Evolutionary conservation across 441 rosid species (phyloP).

Genomic region (Syzygium malaccense): DNA sequence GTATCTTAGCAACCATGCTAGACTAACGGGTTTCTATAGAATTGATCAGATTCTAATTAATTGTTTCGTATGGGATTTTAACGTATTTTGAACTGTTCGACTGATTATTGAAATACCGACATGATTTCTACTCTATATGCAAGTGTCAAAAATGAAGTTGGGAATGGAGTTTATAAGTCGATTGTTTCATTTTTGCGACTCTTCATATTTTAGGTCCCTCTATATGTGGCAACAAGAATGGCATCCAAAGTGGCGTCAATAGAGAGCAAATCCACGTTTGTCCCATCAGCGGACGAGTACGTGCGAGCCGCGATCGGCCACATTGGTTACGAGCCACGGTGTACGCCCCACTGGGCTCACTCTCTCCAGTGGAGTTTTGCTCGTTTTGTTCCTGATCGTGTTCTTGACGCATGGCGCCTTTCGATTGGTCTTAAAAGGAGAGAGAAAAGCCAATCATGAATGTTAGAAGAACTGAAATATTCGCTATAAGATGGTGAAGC

Average conservation of each 20-base stretch:
- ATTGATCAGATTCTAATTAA: neutral
- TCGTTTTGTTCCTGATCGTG: constrained; percentile 32
- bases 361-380: constrained; percentile 62
- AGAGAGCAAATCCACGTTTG: constrained; percentile 32
- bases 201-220: constrained; percentile 34
- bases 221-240: constrained; percentile 75
- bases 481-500: neutral
- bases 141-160: neutral
- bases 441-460: neutral
- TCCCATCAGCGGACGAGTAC: constrained; percentile 52
- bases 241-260: constrained; percentile 44
- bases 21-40: accelerated
- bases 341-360: constrained; percentile 78
- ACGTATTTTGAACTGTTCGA: neutral
- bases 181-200: neutral
- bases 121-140: neutral
- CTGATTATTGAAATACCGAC: neutral
- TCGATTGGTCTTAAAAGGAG: constrained; percentile 51
- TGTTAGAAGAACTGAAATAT: neutral
- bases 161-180: neutral
- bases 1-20: neutral
- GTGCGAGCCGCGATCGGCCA: constrained; percentile 40
- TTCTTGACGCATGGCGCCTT: constrained; percentile 71
- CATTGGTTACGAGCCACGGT: constrained; percentile 51
- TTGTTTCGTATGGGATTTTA: neutral